phyloP scores from a whole-genome alignment of 768 basidiomycete genomes.

The Tremella yokohamensis region DNA sequence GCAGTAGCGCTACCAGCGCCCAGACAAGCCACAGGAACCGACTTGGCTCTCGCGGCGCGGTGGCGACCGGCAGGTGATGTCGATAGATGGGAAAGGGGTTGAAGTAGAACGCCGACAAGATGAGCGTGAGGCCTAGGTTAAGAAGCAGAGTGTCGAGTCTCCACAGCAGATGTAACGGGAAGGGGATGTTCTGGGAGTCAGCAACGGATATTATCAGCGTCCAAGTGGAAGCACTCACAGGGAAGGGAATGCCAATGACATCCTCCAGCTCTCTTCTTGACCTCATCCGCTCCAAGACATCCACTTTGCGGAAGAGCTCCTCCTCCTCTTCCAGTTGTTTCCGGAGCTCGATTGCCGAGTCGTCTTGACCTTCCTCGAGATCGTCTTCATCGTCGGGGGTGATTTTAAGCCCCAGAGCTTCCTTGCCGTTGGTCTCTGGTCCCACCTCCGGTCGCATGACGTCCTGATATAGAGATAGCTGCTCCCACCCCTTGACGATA shows the following conservation, averaged over 20 bases:
- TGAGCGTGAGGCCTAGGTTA: constrained; percentile 47
- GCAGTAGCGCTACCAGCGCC: constrained; percentile 29
- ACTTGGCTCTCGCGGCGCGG: constrained; percentile 24
- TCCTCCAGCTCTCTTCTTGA: constrained; percentile 47
- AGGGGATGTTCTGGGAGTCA: constrained; percentile 40
- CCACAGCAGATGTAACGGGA: constrained; percentile 49
- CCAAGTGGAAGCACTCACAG: constrained; percentile 30
- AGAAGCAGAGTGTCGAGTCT: constrained; percentile 48
- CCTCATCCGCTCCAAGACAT: constrained; percentile 44
- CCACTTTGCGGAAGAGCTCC: constrained; percentile 45
- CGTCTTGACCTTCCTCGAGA: constrained; percentile 12
- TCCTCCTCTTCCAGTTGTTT: constrained; percentile 33
- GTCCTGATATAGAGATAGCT: constrained; percentile 44
- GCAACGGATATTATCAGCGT: neutral
- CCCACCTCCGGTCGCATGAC: constrained; percentile 28
- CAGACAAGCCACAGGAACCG: constrained; percentile 40
- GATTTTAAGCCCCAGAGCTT: neutral
- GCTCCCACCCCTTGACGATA: constrained; percentile 46
- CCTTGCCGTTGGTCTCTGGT: constrained; percentile 10
- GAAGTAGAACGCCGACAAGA: constrained; percentile 49
- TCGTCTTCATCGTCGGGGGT: constrained; percentile 10
- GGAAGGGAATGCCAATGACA: constrained; percentile 45
- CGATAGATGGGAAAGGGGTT: constrained; percentile 46
- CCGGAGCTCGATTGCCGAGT: constrained; percentile 11
- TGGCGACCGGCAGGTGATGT: constrained; percentile 11